Base-by-base conservation (phyloP, 208 protist genomes). In the Trypanosoma avium region DNA sequence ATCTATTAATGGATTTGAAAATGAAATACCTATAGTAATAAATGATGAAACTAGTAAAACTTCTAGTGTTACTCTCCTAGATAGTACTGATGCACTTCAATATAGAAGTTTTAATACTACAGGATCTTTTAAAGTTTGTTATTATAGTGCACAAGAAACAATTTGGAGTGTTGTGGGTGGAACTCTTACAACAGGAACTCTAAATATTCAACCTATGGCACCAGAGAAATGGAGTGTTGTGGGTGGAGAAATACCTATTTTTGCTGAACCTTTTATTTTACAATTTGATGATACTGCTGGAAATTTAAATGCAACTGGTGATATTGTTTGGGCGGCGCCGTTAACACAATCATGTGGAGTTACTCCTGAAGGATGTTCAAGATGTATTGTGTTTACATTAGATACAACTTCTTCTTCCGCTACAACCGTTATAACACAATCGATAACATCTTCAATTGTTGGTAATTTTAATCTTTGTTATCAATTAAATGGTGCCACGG, bases 381-480 rank as follows among this genome's bases (percentile, higher is more conserved):
- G 17, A 5, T 96, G 90, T 63, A 66, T 93, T 47, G 4, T 69
- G 19, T 88, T 96, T 54, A 54, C 55, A n/a, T 62, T 84, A 40
- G 70, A 91, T 62, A 33, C 17, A 56, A 21, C 60, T 1, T 10
- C 19, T 2, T 88, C 81, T 9, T 83, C 47, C 21, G 7, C 65
- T n/a, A 79, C n/a, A 33, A 42, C 24, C 0, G 83, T 81, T 5
- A 53, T 84, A 10, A 92, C 86, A 21, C 19, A 26, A 29, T 13
- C 67, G 12, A 83, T 63, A 36, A 49, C 61, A 19, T 84, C 78
- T 17, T 36, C 73, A 21, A 71, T 78, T 29, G 72, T 88, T 9
- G 84, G 73, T 40, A 43, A 64, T 8, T 79, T 92, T 65, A 85
- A 85, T 61, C 13, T 96, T 53, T 96, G 90, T 70, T 96, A 96